Evolutionary conservation across 1,139 yeast species (phyloP).

Genomic region (Scheffersomyces titani): DNA sequence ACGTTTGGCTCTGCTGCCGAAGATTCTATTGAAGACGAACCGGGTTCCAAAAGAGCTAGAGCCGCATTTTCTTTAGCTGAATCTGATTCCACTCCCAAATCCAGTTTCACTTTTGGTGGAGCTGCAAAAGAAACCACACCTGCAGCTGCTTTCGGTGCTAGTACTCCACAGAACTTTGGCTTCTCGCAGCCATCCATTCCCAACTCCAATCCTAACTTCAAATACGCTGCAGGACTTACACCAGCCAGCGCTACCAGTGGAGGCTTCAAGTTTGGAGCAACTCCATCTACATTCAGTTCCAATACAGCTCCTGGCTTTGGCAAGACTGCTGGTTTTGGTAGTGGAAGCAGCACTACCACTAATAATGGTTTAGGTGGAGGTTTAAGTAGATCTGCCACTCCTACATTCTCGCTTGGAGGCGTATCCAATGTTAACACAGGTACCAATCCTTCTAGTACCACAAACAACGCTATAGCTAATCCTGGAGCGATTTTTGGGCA

Average conservation of each 20-base stretch:
- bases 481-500: constrained; percentile 9
- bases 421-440: constrained; percentile 5
- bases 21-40: not conserved
- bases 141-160: constrained; percentile 1
- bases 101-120: constrained; percentile 12
- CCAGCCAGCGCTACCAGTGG: constrained; percentile 1
- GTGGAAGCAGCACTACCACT: not conserved
- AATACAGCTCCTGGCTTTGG: constrained; percentile 6
- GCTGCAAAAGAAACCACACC: constrained; percentile 4
- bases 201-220: constrained; percentile 7
- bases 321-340: constrained; percentile 4
- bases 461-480: not conserved
- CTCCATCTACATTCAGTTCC: no score
- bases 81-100: not conserved
- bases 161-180: constrained; percentile 7
- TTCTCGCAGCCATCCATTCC: not conserved
- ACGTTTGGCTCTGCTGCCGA: no score
- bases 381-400: constrained; percentile 8
- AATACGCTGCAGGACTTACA: constrained; percentile 11
- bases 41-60: constrained; percentile 1
- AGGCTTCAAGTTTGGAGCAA: constrained; percentile 4
- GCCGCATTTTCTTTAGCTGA: constrained; percentile 3
- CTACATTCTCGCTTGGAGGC: constrained; percentile 9
- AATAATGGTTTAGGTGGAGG: not conserved
- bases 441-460: constrained; percentile 10